Conservation (phyloP, 148 eudicot species). For the Pharnaceum exiguum region DNA sequence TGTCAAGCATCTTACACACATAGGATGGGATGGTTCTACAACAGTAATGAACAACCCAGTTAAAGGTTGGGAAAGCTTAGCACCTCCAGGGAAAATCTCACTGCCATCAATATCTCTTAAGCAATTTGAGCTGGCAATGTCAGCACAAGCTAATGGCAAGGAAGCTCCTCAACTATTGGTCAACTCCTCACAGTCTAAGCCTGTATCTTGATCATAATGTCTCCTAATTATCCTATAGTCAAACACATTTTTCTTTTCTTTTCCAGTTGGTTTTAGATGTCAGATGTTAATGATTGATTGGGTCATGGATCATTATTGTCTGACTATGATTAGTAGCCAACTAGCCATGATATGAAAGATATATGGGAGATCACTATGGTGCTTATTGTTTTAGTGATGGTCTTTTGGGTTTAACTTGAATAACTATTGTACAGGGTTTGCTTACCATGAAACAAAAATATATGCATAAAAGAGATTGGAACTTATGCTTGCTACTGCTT, state of each 20-base stretch:
- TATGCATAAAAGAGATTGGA: too few species aligned
- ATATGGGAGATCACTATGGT: too few species aligned
- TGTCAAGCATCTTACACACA: constrained; percentile 86
- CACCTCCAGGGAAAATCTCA: constrained; percentile 42
- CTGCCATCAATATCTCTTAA: constrained; percentile 59
- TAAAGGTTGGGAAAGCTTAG: constrained; percentile 36
- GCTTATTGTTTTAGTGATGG: too few species aligned
- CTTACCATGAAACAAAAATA: too few species aligned
- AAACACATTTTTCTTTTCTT: not conserved
- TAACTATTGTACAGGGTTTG: too few species aligned
- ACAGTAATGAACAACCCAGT: constrained; percentile 25
- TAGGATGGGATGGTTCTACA: constrained; percentile 81
- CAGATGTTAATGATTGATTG: not conserved
- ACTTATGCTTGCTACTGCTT: too few species aligned
- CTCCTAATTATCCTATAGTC: not conserved
- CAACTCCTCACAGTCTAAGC: not conserved
- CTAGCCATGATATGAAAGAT: too few species aligned
- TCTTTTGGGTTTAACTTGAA: too few species aligned
- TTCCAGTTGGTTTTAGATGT: not conserved
- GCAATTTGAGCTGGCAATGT: constrained; percentile 79
- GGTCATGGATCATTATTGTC: not conserved
- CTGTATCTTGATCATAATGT: not conserved
- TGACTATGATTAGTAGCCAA: too few species aligned
- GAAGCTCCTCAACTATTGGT: not conserved
- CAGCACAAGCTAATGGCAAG: constrained; percentile 44